phyloP scores from a whole-genome alignment of 2,329 filamentous ascomycete species.

The Alternaria sp. region DNA sequence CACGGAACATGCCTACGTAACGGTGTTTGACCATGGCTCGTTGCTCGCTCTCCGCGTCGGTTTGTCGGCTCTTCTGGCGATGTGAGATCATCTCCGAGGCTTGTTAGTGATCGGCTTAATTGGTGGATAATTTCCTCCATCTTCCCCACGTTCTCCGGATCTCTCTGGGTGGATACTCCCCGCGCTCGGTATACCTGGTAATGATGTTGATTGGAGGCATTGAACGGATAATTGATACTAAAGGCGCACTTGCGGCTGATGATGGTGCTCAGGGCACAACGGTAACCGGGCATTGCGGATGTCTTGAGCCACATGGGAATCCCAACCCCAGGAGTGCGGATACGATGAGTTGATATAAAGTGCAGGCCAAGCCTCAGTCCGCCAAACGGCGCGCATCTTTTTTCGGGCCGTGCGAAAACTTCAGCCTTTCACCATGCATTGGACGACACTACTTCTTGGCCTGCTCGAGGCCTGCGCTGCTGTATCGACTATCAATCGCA shows the following conservation, averaged over 20 bases:
- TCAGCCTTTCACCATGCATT: conserved; percentile 16
- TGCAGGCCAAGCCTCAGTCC: neutral
- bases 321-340: neutral
- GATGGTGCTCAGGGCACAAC: neutral
- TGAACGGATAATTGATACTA: neutral
- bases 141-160: conserved; percentile 19
- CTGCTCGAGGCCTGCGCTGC: conserved; percentile 25
- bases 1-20: neutral
- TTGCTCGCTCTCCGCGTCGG: neutral
- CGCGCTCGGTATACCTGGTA: conserved; percentile 10
- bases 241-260: neutral
- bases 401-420: neutral
- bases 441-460: conserved; percentile 5
- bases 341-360: neutral
- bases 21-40: neutral
- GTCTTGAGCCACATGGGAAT: neutral
- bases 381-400: neutral
- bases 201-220: conserved; percentile 10
- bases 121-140: conserved; percentile 30
- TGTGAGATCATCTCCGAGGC: neutral
- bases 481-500: conserved; percentile 24
- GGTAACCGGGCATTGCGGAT: neutral
- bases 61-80: neutral
- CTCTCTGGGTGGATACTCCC: conserved; percentile 16
- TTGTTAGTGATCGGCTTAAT: conserved; percentile 7